A percentile compares a stretch with the other conserved stretches of the same genome.
phyloP scores from a whole-genome alignment of 1,284 basidiomycete species.

The Cryptococcus sp. region DNA sequence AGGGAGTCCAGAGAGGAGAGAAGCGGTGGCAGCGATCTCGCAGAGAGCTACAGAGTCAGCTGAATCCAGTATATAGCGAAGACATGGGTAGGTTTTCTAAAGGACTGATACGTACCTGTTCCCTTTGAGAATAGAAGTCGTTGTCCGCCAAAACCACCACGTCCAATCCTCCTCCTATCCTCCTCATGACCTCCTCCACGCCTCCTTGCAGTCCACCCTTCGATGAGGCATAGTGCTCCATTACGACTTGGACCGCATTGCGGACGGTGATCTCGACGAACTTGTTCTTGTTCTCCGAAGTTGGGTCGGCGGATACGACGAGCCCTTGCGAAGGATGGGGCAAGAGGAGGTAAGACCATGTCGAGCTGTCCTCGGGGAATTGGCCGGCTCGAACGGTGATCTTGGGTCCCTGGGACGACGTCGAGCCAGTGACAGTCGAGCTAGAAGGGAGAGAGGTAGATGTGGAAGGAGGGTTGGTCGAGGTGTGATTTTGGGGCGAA shows the following conservation, averaged over 20 bases:
- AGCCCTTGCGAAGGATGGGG: too few relatives aligned
- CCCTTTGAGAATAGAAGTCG: conserved; percentile 93
- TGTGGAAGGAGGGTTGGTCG: too few relatives aligned
- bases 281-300: conserved; percentile 58
- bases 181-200: conserved; percentile 6
- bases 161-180: conserved; percentile 54
- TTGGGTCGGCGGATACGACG: conserved; percentile 40
- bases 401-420: background rate
- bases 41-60: conserved; percentile 54
- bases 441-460: conserved; percentile 37
- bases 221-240: conserved; percentile 53
- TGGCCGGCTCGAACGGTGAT: conserved; percentile 85
- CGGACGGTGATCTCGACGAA: conserved; percentile 85
- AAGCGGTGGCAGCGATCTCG: conserved; percentile 2
- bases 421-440: conserved; percentile 40
- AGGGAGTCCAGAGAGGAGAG: conserved; percentile 57
- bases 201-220: conserved; percentile 35
- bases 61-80: too few relatives aligned
- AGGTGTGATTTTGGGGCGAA: background rate
- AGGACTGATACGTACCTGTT: conserved; percentile 56
- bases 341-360: conserved; percentile 63
- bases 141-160: conserved; percentile 87
- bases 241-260: conserved; percentile 64
- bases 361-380: conserved; percentile 61
- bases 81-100: conserved; percentile 36